Conservation (phyloP, 2,329 filamentous ascomycete species). For the Scortechinia acanthostroma region DNA sequence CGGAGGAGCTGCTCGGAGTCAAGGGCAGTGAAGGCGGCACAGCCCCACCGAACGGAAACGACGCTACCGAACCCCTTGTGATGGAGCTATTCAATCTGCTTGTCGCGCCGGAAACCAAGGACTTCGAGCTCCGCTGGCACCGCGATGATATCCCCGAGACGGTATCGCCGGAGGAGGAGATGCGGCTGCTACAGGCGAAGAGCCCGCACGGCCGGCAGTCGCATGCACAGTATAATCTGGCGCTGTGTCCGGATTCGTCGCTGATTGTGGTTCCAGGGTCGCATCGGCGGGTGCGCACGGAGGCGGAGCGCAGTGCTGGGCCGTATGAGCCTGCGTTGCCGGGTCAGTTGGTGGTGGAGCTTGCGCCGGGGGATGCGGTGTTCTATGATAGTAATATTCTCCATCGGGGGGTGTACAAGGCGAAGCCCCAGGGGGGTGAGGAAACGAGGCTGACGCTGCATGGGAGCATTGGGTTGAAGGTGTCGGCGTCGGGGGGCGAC, state of each 20-base stretch:
- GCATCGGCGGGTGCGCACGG: slow-evolving; percentile 8
- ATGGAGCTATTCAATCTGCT: slow-evolving; percentile 9
- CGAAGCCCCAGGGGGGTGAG: slow-evolving; percentile 6
- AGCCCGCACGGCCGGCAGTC: slow-evolving; percentile 16
- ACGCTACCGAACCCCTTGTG: slow-evolving; percentile 5
- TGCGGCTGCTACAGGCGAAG: slow-evolving; percentile 13
- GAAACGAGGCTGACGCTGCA: slow-evolving; percentile 19
- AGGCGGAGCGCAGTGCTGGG: slow-evolving; percentile 4
- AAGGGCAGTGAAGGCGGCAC: background rate
- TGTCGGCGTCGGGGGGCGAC: slow-evolving; percentile 3
- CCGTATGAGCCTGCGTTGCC: slow-evolving; percentile 6
- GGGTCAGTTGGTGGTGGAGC: slow-evolving; percentile 7
- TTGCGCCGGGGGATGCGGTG: slow-evolving; percentile 8
- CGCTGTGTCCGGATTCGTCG: slow-evolving; percentile 8
- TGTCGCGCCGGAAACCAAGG: slow-evolving; percentile 8
- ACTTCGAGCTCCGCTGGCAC: slow-evolving; percentile 8
- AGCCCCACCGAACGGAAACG: background rate
- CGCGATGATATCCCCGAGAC: slow-evolving; percentile 8
- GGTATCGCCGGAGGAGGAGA: slow-evolving; percentile 6
- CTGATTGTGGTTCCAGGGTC: slow-evolving; percentile 9
- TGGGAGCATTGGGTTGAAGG: slow-evolving; percentile 21
- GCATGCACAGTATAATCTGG: slow-evolving; percentile 8
- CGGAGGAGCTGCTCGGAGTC: background rate
- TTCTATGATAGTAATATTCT: slow-evolving; percentile 11
- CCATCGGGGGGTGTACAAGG: slow-evolving; percentile 8